Percentiles rank a stretch among this genome's conserved stretches.
Conservation (phyloP, 202 grass and related monocot species). For the Saccharum hybrid region DNA sequence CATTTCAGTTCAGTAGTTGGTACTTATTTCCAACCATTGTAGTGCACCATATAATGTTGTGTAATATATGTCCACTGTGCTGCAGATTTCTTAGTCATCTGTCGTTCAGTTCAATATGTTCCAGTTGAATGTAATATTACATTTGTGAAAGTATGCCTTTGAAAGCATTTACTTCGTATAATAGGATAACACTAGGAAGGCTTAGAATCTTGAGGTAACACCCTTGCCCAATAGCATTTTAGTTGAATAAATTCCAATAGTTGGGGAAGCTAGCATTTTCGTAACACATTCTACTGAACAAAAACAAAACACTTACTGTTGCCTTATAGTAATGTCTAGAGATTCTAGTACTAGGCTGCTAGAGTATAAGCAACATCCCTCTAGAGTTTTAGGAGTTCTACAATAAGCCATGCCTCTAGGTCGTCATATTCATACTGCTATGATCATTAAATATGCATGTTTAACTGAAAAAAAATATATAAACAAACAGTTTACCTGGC, state of each 20-base stretch:
- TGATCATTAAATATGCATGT: neutral
- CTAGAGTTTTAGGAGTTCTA: neutral
- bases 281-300: neutral
- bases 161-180: slow-evolving; percentile 16
- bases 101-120: slow-evolving; percentile 1
- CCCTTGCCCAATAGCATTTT: neutral
- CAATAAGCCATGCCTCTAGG: neutral
- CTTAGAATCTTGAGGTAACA: neutral
- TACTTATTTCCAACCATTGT: slow-evolving; percentile 49
- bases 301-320: slow-evolving; percentile 13
- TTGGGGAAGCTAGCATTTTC: neutral
- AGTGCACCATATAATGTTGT: slow-evolving; percentile 39
- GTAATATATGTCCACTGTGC: slow-evolving; percentile 38
- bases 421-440: slow-evolving; percentile 3
- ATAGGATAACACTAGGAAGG: neutral
- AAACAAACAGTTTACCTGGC: slow-evolving; percentile 12
- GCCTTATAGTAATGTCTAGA: slow-evolving; percentile 19
- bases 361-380: slow-evolving; percentile 1
- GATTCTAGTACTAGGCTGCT: slow-evolving; percentile 4
- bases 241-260: slow-evolving; percentile 19
- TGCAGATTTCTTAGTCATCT: slow-evolving; percentile 32
- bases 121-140: slow-evolving; percentile 2
- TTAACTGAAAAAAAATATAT: neutral
- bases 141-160: slow-evolving; percentile 14
- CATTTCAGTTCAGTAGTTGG: slow-evolving; percentile 40